Base-by-base conservation (phyloP, 2,329 filamentous ascomycete genomes). In the Cytospora schulzeri region DNA sequence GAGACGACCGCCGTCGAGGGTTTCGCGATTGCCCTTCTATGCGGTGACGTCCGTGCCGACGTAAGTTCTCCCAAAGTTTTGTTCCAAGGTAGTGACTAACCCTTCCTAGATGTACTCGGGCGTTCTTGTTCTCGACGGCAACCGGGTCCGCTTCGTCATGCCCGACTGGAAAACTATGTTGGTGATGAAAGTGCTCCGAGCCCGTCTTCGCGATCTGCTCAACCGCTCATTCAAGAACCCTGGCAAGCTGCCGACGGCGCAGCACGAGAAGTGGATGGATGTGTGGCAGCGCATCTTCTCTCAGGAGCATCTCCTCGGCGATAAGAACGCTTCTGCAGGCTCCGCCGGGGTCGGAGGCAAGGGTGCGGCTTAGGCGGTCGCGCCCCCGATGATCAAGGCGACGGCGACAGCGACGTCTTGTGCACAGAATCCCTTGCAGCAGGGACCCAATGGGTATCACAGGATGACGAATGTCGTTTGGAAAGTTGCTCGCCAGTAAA, bases 81-180 rank as follows among this genome's bases (percentile, higher is more conserved):
- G 14, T 31, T 24, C 8, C 51, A 26, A 57, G 14, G 15, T 14
- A 15, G 19, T 22, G 14, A n/a, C 56, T 63, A n/a, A 67, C 19
- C 19, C 2, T 29, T 4, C 26, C 26, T 59, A 94, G 85, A 86
- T 97, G 80, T 96, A 92, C 73, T 87, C 93, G 0, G 95, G 95
- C 17, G 90, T 97, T 2, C 84, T 97, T 50, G 84, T 92, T 24
- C 84, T 99, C 53, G 95, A 97, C 73, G 91, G 92, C 53, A 96
- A 97, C 74, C 85, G 93, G 33, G 85, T 94, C 57, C 86, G 92
- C 57, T 97, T 98, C 74, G 86, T 90, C 26, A 85, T 96, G 0
- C 85, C 88, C 5, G 91, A 96, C 73, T 98, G 94, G 93, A 96
- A 93, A 77, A 89, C 89, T 0, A 89, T 95, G 83, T 85, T 97